Evolutionary conservation across 2,329 filamentous ascomycete genomes (phyloP), one percentile per base, ranked within the genome.

Genomic region (Alternaria ventricosa): DNA sequence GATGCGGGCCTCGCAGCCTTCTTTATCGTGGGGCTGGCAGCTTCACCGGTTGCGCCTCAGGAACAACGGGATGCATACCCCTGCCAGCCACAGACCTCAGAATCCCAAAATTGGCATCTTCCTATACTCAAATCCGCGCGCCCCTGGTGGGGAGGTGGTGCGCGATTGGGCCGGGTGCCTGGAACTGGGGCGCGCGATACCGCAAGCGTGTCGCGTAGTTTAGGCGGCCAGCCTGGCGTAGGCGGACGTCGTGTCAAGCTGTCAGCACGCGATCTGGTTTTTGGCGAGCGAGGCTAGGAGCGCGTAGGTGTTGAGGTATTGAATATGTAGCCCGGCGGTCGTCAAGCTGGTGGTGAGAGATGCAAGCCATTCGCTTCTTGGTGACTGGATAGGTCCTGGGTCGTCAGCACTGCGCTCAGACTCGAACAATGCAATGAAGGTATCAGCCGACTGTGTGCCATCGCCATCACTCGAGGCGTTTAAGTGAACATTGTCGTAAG

Each of bases 21-120:
- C 50, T 69, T 72, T 68, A 71, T 69, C 36, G 61, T 53, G 47
- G 54, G 60, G 59, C 55, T 59, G 43, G 50, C 15, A 45, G 10
- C 44, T 69, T 73, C 53, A 74, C 71, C 71, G 72, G 72, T 73
- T 65, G 63, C 60, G 51, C 63, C 55, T 63, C 46, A 63, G 41
- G 59, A 15, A 41, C 44, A 27, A 56, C 25, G 46, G 54, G 50
- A 46, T 55, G 45, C 7, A n/a, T 27, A 61, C 23, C 63, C 55
- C 30, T 66, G 55, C 33, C 53, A 47, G 28, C 25, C 49, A 46
- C 33, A 22, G 20, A 23, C 18, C 46, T 44, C 56, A n/a, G 33
- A 13, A 41, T 30, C 22, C 58, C 45, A 33, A 49, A 58, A 57
- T 55, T 66, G 47, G 63, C 36, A 61, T 46, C 36, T 60, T 57